Evolutionary conservation across 2,329 filamentous ascomycete species (phyloP).

Genomic region (Escovopsis sp.): DNA sequence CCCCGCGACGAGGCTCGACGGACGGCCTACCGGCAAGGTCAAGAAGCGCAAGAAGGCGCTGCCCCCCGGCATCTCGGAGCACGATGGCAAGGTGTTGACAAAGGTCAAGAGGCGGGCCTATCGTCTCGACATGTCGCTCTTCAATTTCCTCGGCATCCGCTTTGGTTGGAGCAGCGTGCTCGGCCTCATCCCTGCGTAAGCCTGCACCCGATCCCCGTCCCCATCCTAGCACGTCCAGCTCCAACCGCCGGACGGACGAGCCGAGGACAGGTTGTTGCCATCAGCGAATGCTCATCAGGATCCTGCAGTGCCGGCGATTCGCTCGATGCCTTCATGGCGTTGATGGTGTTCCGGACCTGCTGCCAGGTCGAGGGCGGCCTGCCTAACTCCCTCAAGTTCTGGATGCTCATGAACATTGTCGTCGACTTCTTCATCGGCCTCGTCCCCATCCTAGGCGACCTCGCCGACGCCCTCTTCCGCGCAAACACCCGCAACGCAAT

Average conservation of each 20-base stretch:
- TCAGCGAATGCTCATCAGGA: not conserved
- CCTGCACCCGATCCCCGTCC: slow-evolving; percentile 9
- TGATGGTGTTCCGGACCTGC: slow-evolving; percentile 62
- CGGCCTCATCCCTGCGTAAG: slow-evolving; percentile 67
- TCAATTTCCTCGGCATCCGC: slow-evolving; percentile 64
- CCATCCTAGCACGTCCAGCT: not conserved
- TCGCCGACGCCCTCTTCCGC: slow-evolving; percentile 57
- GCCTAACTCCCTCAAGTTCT: slow-evolving; percentile 39
- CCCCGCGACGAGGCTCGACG: slow-evolving; percentile 53
- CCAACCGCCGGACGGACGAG: too few relatives aligned
- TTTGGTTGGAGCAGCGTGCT: slow-evolving; percentile 87
- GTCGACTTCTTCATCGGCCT: slow-evolving; percentile 62
- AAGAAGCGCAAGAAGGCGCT: slow-evolving; percentile 79
- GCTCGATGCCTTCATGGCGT: slow-evolving; percentile 56
- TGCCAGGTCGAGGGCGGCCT: slow-evolving; percentile 64
- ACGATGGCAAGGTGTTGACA: slow-evolving; percentile 72
- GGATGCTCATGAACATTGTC: slow-evolving; percentile 70
- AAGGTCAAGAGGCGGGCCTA: slow-evolving; percentile 79
- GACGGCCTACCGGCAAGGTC: slow-evolving; percentile 51
- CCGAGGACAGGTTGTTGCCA: too few relatives aligned
- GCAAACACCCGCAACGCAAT: slow-evolving; percentile 66
- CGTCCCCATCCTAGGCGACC: slow-evolving; percentile 61
- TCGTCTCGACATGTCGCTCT: slow-evolving; percentile 69
- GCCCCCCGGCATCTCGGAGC: slow-evolving; percentile 65
- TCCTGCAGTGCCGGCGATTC: slow-evolving; percentile 53